A percentile compares a stretch with the other conserved stretches of the same genome.
Evolutionary conservation across 139 green algal genomes (phyloP).

Genomic region (Auxenochlorella protothecoides): DNA sequence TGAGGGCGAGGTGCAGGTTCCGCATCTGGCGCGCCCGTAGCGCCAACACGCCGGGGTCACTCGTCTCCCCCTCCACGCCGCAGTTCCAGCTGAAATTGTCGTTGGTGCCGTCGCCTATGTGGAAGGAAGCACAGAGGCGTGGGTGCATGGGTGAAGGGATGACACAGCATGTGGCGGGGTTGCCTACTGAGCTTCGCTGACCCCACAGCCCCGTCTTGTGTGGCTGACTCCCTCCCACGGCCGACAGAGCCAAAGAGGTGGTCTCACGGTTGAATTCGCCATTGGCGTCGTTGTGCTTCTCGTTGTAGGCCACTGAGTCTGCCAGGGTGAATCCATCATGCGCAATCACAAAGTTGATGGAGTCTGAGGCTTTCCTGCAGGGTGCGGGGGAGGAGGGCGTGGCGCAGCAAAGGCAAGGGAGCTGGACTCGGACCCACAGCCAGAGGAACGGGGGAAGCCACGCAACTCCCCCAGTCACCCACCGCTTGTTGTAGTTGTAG

Average conservation of each 20-base stretch:
- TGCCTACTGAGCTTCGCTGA: no score
- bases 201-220: no score
- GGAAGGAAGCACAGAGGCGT: no score
- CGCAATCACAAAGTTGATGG: slow-evolving; percentile 94
- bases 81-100: slow-evolving; percentile 99
- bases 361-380: slow-evolving; percentile 74
- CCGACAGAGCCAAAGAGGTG: no score
- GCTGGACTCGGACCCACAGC: no score
- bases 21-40: slow-evolving; percentile 72
- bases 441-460: no score
- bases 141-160: no score
- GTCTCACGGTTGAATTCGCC: slow-evolving; percentile 48
- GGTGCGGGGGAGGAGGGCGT: neutral
- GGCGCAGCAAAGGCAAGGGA: no score
- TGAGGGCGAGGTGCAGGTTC: slow-evolving; percentile 81
- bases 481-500: slow-evolving; percentile 64
- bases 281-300: slow-evolving; percentile 94
- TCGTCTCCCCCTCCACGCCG: slow-evolving; percentile 77
- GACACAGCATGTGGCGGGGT: no score
- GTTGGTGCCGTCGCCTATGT: slow-evolving; percentile 73
- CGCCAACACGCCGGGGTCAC: slow-evolving; percentile 43
- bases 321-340: slow-evolving; percentile 96
- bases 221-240: no score
- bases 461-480: neutral
- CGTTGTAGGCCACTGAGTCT: slow-evolving; percentile 91